Evolutionary conservation across 192 early-diverging fungal genomes (phyloP).

Genomic region (Rhizoclosmatium globosum): DNA sequence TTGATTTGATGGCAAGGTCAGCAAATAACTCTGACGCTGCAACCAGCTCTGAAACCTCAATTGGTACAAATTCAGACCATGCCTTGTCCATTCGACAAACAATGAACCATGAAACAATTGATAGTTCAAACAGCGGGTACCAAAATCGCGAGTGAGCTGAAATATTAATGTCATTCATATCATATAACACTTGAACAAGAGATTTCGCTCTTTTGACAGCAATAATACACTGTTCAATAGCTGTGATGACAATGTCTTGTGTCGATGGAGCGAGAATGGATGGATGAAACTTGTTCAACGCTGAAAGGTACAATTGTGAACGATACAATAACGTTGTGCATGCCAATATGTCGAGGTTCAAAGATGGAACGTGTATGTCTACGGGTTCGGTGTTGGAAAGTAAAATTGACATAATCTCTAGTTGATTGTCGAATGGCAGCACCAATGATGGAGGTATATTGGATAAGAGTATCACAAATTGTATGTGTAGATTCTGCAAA

Average conservation of each 20-base stretch:
- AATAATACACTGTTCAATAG: too few species aligned
- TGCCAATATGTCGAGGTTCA: not conserved
- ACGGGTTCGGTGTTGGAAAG: not conserved
- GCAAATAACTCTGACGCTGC: too few species aligned
- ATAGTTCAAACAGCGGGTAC: conserved; percentile 1
- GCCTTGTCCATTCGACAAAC: too few species aligned
- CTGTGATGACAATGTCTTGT: too few species aligned
- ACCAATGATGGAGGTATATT: not conserved
- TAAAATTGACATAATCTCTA: too few species aligned
- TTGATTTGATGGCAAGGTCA: too few species aligned
- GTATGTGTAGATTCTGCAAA: not conserved
- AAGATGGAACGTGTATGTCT: not conserved
- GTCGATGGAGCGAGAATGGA: not conserved
- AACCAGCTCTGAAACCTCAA: too few species aligned
- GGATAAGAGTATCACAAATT: not conserved
- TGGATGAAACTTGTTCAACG: not conserved
- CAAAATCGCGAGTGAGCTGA: not conserved
- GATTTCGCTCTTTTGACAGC: too few species aligned
- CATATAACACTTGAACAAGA: too few species aligned
- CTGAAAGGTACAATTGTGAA: not conserved
- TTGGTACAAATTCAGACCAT: not conserved
- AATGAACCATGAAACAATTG: not conserved
- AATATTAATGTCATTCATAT: too few species aligned
- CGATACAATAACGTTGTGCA: not conserved
- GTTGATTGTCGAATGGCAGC: not conserved